These are phyloP conservation scores for Ilex asprella DNA, from an alignment of 257 asterid genomes.

Conservation along the genomic window DNA sequence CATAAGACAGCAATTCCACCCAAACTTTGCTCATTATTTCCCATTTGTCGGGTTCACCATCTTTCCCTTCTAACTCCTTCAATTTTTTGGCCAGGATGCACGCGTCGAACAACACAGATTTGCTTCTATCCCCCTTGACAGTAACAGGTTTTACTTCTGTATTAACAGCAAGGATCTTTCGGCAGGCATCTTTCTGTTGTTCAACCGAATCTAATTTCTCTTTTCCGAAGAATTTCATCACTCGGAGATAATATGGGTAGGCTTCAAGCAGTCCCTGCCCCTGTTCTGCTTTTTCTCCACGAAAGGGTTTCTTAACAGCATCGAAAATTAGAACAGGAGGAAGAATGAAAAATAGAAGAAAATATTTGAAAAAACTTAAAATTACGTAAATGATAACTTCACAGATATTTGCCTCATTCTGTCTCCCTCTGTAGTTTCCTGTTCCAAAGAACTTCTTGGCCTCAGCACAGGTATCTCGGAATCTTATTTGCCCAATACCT, in stretches of 20 bases:
- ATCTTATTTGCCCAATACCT: slow-evolving; percentile 48
- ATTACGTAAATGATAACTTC: slow-evolving; percentile 9
- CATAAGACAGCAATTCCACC: slow-evolving; percentile 38
- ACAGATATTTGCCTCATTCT: slow-evolving; percentile 4
- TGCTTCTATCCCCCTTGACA: slow-evolving; percentile 46
- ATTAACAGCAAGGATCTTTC: slow-evolving; percentile 11
- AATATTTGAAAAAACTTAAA: slow-evolving; percentile 7
- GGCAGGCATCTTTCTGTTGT: slow-evolving; percentile 14
- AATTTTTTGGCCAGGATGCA: slow-evolving; percentile 37
- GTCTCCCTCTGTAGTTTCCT: not conserved
- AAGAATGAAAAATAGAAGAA: not conserved
- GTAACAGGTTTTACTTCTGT: slow-evolving; percentile 35
- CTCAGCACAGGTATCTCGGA: slow-evolving; percentile 50
- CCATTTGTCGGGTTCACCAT: slow-evolving; percentile 4
- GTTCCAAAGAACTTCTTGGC: slow-evolving; percentile 22
- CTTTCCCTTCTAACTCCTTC: not conserved
- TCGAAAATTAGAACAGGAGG: slow-evolving; percentile 5
- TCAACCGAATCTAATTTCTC: not conserved
- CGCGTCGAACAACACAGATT: slow-evolving; percentile 48
- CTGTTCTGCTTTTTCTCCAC: not conserved
- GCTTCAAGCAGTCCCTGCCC: not conserved
- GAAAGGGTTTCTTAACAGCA: not conserved
- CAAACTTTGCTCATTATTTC: slow-evolving; percentile 29
- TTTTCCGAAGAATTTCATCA: slow-evolving; percentile 7
- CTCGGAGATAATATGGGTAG: not conserved